Percentiles rank a stretch among this genome's conserved stretches.
Conservation (phyloP, 2,329 filamentous ascomycete genomes). For the Microcyclosporella mali region DNA sequence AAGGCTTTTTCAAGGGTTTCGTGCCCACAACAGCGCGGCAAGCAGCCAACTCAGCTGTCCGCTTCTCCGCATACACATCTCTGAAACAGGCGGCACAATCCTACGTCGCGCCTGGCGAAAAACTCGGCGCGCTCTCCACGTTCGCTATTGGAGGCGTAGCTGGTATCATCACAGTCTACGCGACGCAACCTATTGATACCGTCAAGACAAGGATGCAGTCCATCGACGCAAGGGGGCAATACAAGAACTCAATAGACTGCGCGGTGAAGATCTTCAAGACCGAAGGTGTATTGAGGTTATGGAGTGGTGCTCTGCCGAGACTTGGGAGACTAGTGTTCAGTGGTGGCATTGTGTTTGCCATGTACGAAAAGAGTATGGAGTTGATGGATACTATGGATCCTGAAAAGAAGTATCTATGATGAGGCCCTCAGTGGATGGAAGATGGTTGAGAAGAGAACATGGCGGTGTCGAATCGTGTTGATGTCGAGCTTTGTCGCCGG, state of each 20-base stretch:
- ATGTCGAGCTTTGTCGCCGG: too few species aligned
- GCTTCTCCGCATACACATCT: slow-evolving; percentile 91
- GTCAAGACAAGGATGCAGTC: slow-evolving; percentile 98
- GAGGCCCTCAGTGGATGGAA: not conserved
- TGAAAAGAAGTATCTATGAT: slow-evolving; percentile 66
- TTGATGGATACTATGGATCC: slow-evolving; percentile 75
- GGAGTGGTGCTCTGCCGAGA: slow-evolving; percentile 85
- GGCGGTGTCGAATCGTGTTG: too few species aligned
- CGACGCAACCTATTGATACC: slow-evolving; percentile 72
- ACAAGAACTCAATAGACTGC: slow-evolving; percentile 84
- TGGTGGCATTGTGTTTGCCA: slow-evolving; percentile 95
- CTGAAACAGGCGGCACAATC: slow-evolving; percentile 87
- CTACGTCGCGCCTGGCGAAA: slow-evolving; percentile 90
- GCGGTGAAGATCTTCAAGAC: slow-evolving; percentile 77
- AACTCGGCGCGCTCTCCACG: slow-evolving; percentile 78
- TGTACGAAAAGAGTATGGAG: slow-evolving; percentile 96
- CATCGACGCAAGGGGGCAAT: slow-evolving; percentile 71
- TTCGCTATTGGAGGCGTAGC: slow-evolving; percentile 87
- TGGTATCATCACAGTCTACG: slow-evolving; percentile 81
- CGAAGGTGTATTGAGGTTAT: slow-evolving; percentile 84
- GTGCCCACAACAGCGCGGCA: slow-evolving; percentile 91
- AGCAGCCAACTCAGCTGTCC: slow-evolving; percentile 85
- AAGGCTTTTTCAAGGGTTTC: slow-evolving; percentile 95
- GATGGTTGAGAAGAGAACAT: not conserved
- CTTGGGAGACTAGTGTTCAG: slow-evolving; percentile 80